Evolutionary conservation across 2,329 filamentous ascomycete species (phyloP), one percentile per base, ranked within the genome.

Genomic region (Verticillium nonalfalfae): DNA sequence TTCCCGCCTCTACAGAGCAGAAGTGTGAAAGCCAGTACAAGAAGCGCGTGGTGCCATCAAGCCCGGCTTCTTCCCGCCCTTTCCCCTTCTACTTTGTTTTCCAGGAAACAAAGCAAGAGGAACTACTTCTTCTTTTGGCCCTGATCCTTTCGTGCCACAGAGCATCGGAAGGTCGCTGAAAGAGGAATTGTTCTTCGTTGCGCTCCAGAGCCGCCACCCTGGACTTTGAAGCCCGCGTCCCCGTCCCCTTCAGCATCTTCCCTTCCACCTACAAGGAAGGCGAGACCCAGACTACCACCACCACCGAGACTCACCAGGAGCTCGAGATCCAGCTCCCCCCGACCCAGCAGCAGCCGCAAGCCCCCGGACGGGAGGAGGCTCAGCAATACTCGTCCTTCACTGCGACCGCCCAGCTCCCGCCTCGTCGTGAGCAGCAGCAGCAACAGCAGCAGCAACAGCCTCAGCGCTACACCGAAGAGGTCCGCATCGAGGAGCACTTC

Each of bases 241-340:
- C 94, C 85, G 95, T 98, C 82, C 94, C 94, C 83, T 96, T 97
- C 89, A 97, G 93, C 91, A 90, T 97, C 90, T 97, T 98, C 88
- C 94, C 94, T 85, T 97, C 93, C 81, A 91, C 93, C 81, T 98
- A 97, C 87, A 87, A 90, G 78, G 83, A 83, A 77, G 76, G 75
- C 73, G 76, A 72, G 64, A 73, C 72, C 61, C 65, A 68, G 61
- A 72, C 70, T 52, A 59, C 62, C 40, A 62, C 64, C 36, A 34
- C 77, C 68, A 74, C 83, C 81, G 82, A 83, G 78, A 83, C 81
- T 74, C 87, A 93, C 87, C 88, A 94, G 88, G 91, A 97, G 87
- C 87, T 91, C 83, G 88, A 94, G 81, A 87, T 92, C 83, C 88
- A 89, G 75, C 85, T 91, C 70, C 81, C 81, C 67, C 69, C 71